Percentiles rank a stretch among this genome's conserved stretches.
Evolutionary conservation across 129 eudicot species (phyloP).

Genomic region (Flaveria bidentis): DNA sequence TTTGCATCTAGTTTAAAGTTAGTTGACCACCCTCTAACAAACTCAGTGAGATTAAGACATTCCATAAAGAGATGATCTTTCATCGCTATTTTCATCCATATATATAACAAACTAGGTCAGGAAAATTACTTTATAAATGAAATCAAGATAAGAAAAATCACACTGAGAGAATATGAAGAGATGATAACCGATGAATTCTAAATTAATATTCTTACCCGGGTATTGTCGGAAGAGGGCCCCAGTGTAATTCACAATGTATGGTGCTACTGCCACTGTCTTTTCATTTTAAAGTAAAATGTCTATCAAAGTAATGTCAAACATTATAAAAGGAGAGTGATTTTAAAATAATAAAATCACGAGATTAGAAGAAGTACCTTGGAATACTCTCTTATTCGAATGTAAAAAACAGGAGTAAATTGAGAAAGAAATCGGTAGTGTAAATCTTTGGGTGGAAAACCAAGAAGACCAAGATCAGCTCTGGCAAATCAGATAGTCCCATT

Average conservation of each 20-base stretch:
- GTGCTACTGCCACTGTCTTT: slow-evolving; percentile 98
- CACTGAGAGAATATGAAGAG: no score
- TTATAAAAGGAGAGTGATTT: neutral
- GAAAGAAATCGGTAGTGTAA: slow-evolving; percentile 93
- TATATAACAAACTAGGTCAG: no score
- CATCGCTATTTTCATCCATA: no score
- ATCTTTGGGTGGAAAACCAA: slow-evolving; percentile 92
- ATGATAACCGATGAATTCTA: no score
- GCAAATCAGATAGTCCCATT: slow-evolving; percentile 14
- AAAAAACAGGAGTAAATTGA: slow-evolving; percentile 79
- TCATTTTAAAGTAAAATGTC: slow-evolving; percentile 42
- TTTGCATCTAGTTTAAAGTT: no score
- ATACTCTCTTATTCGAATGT: slow-evolving; percentile 91
- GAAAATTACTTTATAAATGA: no score
- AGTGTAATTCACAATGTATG: slow-evolving; percentile 78
- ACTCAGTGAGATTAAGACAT: no score
- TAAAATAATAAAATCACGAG: neutral
- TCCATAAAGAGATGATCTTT: no score
- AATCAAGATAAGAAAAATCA: no score
- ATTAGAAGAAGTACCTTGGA: slow-evolving; percentile 66
- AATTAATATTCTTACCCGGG: slow-evolving; percentile 61
- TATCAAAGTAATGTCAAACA: slow-evolving; percentile 24
- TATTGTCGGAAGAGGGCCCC: slow-evolving; percentile 98
- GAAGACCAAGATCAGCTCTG: slow-evolving; percentile 95
- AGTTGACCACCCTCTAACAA: no score